Evolutionary conservation across 129 eudicot species (phyloP).

Genomic region (Ambrosia artemisiifolia): DNA sequence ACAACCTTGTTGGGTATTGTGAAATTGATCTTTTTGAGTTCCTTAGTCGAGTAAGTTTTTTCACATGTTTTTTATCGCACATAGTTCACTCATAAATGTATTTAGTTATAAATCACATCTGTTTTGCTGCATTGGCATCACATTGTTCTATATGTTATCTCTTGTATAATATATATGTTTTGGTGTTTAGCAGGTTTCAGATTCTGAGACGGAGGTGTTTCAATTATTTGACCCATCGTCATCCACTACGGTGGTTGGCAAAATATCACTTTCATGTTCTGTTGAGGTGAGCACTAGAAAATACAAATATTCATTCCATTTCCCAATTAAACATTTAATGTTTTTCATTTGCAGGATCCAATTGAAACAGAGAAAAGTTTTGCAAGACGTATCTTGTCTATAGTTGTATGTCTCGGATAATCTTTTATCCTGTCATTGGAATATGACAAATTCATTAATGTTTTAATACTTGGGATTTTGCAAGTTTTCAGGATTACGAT

Average conservation of each 20-base stretch:
- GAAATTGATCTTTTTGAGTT: constrained; percentile 74
- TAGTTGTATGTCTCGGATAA: constrained; percentile 57
- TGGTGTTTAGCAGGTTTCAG: constrained; percentile 49
- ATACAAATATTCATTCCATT: constrained; percentile 4
- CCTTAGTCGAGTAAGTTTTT: constrained; percentile 59
- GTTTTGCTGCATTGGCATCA: not conserved
- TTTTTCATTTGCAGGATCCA: constrained; percentile 61
- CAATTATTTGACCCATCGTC: constrained; percentile 74
- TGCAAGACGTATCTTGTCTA: constrained; percentile 65
- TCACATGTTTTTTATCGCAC: not conserved
- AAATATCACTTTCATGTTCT: constrained; percentile 60
- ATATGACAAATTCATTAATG: not conserved
- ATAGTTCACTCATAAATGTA: not conserved
- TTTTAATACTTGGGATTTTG: constrained; percentile 16
- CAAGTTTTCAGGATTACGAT: constrained; percentile 61
- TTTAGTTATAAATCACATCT: not conserved
- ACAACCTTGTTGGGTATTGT: constrained; percentile 78
- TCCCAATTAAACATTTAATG: not conserved
- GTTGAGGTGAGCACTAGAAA: constrained; percentile 54
- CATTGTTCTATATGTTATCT: not conserved
- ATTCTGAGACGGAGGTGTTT: constrained; percentile 46
- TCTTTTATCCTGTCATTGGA: constrained; percentile 10
- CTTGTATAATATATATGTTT: not conserved
- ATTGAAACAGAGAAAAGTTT: constrained; percentile 77
- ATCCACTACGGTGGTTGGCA: constrained; percentile 52